A percentile compares a stretch with the other conserved stretches of the same genome.
Conservation (phyloP, 108 stramenopile genomes). For the Aurantiochytrium sp. region DNA sequence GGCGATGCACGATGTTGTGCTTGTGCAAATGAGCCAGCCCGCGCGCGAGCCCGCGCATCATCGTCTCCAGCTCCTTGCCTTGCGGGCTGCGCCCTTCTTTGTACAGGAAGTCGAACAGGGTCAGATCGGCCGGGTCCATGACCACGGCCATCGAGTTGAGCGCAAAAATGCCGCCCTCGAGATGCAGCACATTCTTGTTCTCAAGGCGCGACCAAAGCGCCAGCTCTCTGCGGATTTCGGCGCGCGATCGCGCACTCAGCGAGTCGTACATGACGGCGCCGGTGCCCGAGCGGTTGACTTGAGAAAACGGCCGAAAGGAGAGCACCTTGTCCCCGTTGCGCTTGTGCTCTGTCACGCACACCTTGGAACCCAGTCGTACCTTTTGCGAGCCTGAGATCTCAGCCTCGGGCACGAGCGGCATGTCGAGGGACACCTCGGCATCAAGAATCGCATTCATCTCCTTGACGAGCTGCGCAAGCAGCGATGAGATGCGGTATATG, state of each 20-base stretch:
- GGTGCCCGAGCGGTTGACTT: background rate
- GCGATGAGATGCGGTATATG: background rate
- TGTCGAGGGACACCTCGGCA: background rate
- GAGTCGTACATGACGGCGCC: background rate
- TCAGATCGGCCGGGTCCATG: background rate
- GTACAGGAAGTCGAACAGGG: constrained; percentile 21
- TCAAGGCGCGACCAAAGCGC: background rate
- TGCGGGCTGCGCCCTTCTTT: background rate
- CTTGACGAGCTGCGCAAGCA: background rate
- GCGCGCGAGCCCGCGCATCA: constrained; percentile 72
- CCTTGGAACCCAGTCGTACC: background rate
- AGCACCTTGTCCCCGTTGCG: background rate
- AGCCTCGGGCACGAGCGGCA: background rate
- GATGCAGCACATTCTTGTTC: background rate
- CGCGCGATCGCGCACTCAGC: background rate
- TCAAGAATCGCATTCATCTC: background rate
- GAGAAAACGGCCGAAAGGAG: background rate
- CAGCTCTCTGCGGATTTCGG: background rate
- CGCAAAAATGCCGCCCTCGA: background rate
- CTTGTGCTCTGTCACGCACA: background rate
- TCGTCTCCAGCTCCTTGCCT: background rate
- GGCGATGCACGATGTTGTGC: constrained; percentile 86
- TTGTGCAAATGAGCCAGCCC: constrained; percentile 86
- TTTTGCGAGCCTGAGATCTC: background rate
- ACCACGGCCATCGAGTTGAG: background rate